Percentiles rank a stretch among this genome's conserved stretches.
These are phyloP conservation scores for Tilletiaria anomala DNA, from an alignment of 1,284 basidiomycete genomes.

Conservation along the genomic window DNA sequence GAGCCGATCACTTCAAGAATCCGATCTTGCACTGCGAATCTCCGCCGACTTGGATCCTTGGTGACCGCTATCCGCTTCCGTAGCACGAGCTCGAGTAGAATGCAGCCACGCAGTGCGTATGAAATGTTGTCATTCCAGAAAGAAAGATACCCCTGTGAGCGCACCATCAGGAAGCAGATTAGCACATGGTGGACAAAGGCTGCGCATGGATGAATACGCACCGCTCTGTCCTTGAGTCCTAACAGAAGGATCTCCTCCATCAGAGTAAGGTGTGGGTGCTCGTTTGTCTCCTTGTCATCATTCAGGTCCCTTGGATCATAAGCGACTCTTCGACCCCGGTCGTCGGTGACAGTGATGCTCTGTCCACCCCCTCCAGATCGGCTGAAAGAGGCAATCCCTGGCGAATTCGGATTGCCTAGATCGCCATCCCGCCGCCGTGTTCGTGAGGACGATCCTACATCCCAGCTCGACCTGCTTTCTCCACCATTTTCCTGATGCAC, in stretches of 20 bases:
- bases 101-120: conserved; percentile 34
- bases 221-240: conserved; percentile 71
- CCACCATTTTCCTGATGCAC: no score
- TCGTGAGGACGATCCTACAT: neutral
- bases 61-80: conserved; percentile 26
- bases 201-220: neutral
- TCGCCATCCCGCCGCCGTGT: no score
- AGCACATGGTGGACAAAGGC: neutral
- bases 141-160: conserved; percentile 36
- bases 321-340: no score
- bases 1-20: conserved; percentile 28
- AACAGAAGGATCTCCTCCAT: conserved; percentile 93
- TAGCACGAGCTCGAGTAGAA: conserved; percentile 34
- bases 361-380: conserved; percentile 7
- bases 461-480: neutral
- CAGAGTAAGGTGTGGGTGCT: conserved; percentile 72
- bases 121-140: conserved; percentile 41
- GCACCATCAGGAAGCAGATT: conserved; percentile 1
- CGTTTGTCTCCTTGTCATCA: conserved; percentile 56
- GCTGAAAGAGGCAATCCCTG: no score
- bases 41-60: conserved; percentile 16
- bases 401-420: no score
- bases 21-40: conserved; percentile 16
- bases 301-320: conserved; percentile 85
- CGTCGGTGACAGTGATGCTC: conserved; percentile 13